Conservation (phyloP, 164 flowering plant species). For the Aristolochia californica region DNA sequence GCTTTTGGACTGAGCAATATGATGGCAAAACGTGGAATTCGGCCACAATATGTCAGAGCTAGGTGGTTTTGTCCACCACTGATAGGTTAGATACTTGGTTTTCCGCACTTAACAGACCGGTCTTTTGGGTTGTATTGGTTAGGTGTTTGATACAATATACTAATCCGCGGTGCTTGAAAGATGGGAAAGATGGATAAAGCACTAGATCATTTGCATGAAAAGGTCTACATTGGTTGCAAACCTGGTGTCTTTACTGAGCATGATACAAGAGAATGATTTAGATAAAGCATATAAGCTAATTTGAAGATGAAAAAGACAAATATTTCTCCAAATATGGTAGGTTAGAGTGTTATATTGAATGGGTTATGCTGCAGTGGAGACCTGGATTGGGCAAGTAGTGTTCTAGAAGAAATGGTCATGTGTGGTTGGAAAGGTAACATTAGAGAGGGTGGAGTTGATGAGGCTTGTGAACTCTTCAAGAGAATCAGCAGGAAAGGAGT, state of each 20-base stretch:
- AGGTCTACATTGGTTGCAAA: constrained; percentile 28
- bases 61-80: too few species aligned
- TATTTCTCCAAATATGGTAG: constrained; percentile 23
- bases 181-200: constrained; percentile 44
- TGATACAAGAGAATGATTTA: constrained; percentile 22
- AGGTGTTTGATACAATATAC: constrained; percentile 29
- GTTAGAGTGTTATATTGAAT: constrained; percentile 36
- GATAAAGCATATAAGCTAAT: constrained; percentile 28
- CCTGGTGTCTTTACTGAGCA: constrained; percentile 37
- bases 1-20: constrained; percentile 41
- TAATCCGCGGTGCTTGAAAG: constrained; percentile 45
- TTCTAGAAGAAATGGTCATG: constrained; percentile 29
- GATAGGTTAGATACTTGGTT: too few species aligned
- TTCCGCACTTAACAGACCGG: too few species aligned
- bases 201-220: constrained; percentile 33
- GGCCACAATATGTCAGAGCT: too few species aligned
- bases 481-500: constrained; percentile 44
- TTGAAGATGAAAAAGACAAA: constrained; percentile 45
- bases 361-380: constrained; percentile 38
- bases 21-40: constrained; percentile 37
- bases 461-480: constrained; percentile 32
- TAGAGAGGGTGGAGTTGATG: constrained; percentile 32
- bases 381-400: constrained; percentile 20
- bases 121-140: too few species aligned
- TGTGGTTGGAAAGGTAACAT: constrained; percentile 33